phyloP scores from a whole-genome alignment of 2,329 filamentous ascomycete species.

The Neofusicoccum ribis region DNA sequence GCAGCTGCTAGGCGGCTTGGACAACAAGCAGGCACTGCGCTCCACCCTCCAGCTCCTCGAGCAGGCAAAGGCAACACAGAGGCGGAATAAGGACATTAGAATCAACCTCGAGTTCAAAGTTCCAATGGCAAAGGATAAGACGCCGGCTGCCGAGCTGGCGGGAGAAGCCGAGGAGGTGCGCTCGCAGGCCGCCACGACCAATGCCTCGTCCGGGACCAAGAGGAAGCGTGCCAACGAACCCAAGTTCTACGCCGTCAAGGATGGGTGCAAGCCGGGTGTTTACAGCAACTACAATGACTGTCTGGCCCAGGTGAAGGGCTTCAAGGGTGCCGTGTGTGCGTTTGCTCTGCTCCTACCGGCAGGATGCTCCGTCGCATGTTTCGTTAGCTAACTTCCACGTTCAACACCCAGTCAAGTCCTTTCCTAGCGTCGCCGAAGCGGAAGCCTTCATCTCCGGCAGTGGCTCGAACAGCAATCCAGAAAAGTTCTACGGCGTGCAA shows the following conservation, averaged over 20 bases:
- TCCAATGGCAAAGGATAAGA: neutral
- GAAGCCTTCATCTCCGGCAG: constrained; percentile 61
- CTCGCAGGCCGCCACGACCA: constrained; percentile 26
- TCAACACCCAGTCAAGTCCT: constrained; percentile 69
- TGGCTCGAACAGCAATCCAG: neutral
- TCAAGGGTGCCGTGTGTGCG: constrained; percentile 48
- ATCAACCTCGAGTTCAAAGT: neutral
- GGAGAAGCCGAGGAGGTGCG: constrained; percentile 20
- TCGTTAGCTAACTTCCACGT: constrained; percentile 8
- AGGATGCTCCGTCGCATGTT: neutral
- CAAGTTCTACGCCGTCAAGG: constrained; percentile 66
- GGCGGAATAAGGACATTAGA: neutral
- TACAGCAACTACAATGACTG: constrained; percentile 66
- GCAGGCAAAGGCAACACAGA: neutral
- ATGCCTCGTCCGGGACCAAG: constrained; percentile 50
- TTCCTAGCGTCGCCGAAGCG: constrained; percentile 72
- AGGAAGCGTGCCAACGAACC: constrained; percentile 53
- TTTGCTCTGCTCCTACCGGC: neutral
- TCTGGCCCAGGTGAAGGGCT: constrained; percentile 61
- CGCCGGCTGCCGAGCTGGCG: neutral
- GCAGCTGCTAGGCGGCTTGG: neutral
- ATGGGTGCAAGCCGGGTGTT: constrained; percentile 61
- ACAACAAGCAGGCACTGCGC: neutral
- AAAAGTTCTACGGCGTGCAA: constrained; percentile 62
- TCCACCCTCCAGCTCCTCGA: neutral